Evolutionary conservation across 1,284 basidiomycete species (phyloP).

Genomic region (Thelephora terrestris): DNA sequence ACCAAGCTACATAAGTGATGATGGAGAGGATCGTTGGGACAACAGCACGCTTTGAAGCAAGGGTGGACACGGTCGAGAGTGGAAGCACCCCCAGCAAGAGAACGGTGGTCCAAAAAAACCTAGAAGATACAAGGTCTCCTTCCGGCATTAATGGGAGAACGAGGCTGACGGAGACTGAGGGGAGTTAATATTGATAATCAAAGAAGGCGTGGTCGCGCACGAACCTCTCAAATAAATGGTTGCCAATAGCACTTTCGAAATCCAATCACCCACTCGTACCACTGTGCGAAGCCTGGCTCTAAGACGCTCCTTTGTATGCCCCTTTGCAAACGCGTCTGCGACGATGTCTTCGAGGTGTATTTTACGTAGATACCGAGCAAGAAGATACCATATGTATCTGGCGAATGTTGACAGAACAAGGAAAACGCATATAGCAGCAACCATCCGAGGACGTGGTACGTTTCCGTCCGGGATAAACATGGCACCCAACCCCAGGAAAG

Average conservation of each 20-base stretch:
- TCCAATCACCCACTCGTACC: slow-evolving; percentile 32
- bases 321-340: slow-evolving; percentile 48
- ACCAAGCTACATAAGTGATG: slow-evolving; percentile 47
- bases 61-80: slow-evolving; percentile 40
- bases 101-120: slow-evolving; percentile 26
- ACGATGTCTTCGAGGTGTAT: slow-evolving; percentile 55
- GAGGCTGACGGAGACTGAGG: slow-evolving; percentile 41
- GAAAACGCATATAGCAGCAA: slow-evolving; percentile 43
- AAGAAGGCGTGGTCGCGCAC: not conserved
- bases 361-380: slow-evolving; percentile 55
- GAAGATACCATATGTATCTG: slow-evolving; percentile 64
- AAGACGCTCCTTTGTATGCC: slow-evolving; percentile 34
- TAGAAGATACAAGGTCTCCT: slow-evolving; percentile 20
- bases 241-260: slow-evolving; percentile 40
- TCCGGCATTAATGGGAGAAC: slow-evolving; percentile 34
- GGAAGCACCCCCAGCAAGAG: slow-evolving; percentile 36
- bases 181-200: not conserved
- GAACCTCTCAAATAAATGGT: slow-evolving; percentile 55
- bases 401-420: slow-evolving; percentile 49
- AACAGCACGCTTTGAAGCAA: slow-evolving; percentile 40
- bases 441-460: slow-evolving; percentile 36
- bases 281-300: slow-evolving; percentile 30
- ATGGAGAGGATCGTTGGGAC: slow-evolving; percentile 51
- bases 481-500: slow-evolving; percentile 61
- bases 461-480: slow-evolving; percentile 40